phyloP scores from a whole-genome alignment of 768 basidiomycete genomes.

The Termitomyces sp. region DNA sequence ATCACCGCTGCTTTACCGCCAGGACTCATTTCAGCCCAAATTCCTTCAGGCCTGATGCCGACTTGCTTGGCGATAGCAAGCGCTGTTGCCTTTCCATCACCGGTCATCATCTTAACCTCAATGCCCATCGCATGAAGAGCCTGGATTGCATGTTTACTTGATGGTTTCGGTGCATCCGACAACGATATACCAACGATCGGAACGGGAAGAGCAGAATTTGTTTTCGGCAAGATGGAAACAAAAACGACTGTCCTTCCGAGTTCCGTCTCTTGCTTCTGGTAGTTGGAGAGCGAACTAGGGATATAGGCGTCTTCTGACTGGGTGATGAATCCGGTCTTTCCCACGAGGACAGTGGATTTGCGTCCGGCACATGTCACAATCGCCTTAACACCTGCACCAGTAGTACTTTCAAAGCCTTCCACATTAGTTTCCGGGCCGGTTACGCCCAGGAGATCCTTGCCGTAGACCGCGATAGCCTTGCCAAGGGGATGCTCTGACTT shows the following conservation, averaged over 20 bases:
- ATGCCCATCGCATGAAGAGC: constrained; percentile 88
- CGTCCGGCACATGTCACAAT: constrained; percentile 47
- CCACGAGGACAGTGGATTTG: constrained; percentile 63
- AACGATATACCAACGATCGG: constrained; percentile 82
- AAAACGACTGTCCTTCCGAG: constrained; percentile 85
- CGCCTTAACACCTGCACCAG: constrained; percentile 86
- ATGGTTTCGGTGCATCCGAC: constrained; percentile 82
- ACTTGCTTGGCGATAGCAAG: constrained; percentile 85
- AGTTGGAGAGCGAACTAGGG: constrained; percentile 54
- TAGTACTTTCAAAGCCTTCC: constrained; percentile 78
- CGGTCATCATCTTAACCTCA: constrained; percentile 90
- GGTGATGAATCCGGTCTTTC: constrained; percentile 68
- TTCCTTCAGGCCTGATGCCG: constrained; percentile 76
- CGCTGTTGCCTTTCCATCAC: constrained; percentile 84
- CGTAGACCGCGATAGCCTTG: constrained; percentile 83
- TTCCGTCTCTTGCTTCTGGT: constrained; percentile 65
- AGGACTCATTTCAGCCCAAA: constrained; percentile 92
- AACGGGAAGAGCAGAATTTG: constrained; percentile 36
- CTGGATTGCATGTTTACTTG: constrained; percentile 75
- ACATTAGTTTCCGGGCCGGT: constrained; percentile 50
- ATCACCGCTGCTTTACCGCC: constrained; percentile 91
- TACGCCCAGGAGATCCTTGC: constrained; percentile 53
- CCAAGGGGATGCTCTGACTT: constrained; percentile 96
- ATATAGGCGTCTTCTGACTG: constrained; percentile 48
- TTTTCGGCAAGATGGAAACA: constrained; percentile 53